Percentiles rank a stretch among this genome's conserved stretches.
Evolutionary conservation across 2,329 filamentous ascomycete species (phyloP).

Genomic region (Saccharata proteae): DNA sequence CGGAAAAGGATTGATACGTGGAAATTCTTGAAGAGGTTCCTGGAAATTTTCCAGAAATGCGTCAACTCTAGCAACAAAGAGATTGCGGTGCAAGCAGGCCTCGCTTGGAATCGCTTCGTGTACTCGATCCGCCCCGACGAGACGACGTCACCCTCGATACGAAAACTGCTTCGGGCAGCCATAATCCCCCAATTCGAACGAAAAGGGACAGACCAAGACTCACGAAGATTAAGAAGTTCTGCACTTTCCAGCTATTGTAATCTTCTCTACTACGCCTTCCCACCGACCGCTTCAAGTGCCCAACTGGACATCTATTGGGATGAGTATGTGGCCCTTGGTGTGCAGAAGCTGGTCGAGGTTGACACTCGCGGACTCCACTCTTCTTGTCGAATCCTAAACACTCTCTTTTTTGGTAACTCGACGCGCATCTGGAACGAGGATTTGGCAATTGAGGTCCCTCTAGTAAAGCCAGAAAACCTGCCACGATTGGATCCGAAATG

Average conservation of each 20-base stretch:
- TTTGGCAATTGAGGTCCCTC: slow-evolving; percentile 40
- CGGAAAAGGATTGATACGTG: slow-evolving; percentile 51
- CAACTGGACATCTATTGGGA: slow-evolving; percentile 72
- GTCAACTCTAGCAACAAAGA: slow-evolving; percentile 67
- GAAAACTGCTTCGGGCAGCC: slow-evolving; percentile 56
- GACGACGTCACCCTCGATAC: slow-evolving; percentile 39
- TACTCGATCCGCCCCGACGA: slow-evolving; percentile 59
- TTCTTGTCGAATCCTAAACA: slow-evolving; percentile 55
- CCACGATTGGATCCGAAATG: slow-evolving; percentile 75
- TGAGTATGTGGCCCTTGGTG: slow-evolving; percentile 53
- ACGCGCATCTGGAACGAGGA: slow-evolving; percentile 61
- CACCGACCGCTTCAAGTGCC: slow-evolving; percentile 52
- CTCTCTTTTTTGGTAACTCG: slow-evolving; percentile 50
- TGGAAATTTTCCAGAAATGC: slow-evolving; percentile 67
- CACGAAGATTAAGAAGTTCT: slow-evolving; percentile 37
- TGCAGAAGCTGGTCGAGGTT: slow-evolving; percentile 21
- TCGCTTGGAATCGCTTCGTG: slow-evolving; percentile 76
- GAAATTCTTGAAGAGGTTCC: slow-evolving; percentile 62
- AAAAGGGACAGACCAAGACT: slow-evolving; percentile 42
- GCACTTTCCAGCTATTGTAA: slow-evolving; percentile 65
- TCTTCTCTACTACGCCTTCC: slow-evolving; percentile 71
- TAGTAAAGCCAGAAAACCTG: slow-evolving; percentile 58
- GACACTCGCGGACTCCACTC: slow-evolving; percentile 14
- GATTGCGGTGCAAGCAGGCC: slow-evolving; percentile 58
- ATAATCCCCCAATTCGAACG: slow-evolving; percentile 55